phyloP scores from a whole-genome alignment of 805 yeast genomes.

The Diddensiella santjacobensis region DNA sequence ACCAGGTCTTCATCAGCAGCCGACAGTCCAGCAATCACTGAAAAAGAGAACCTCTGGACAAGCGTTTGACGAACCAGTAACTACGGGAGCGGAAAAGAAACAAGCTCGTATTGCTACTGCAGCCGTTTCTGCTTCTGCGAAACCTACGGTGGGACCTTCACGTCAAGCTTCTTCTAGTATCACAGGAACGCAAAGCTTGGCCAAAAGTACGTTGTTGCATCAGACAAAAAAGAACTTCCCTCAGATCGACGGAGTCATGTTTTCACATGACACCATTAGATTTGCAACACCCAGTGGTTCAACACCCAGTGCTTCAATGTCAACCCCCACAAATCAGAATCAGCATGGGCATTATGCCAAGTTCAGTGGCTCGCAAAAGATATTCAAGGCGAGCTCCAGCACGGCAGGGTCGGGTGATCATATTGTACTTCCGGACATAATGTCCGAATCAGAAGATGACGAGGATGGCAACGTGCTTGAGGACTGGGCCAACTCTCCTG shows the following conservation, averaged over 20 bases:
- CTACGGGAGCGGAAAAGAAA: background rate
- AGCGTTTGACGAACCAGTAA: constrained; percentile 7
- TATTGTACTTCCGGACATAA: constrained; percentile 30
- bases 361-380: too few species aligned
- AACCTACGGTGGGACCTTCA: background rate
- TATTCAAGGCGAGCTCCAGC: background rate
- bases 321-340: constrained; percentile 7
- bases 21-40: background rate
- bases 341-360: constrained; percentile 1
- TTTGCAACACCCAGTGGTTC: constrained; percentile 21
- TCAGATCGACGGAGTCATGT: constrained; percentile 33
- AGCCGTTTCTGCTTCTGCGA: background rate
- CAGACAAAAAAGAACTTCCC: constrained; percentile 31
- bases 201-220: constrained; percentile 36
- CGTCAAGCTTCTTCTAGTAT: too few species aligned
- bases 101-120: background rate
- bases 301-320: background rate
- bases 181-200: constrained; percentile 27
- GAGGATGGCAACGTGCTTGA: constrained; percentile 46
- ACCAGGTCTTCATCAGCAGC: background rate
- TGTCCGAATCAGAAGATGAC: constrained; percentile 48
- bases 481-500: constrained; percentile 64
- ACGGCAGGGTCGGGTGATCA: constrained; percentile 3
- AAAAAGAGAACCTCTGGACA: constrained; percentile 7
- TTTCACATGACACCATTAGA: constrained; percentile 31